Evolutionary conservation across 2,329 filamentous ascomycete species (phyloP), one percentile per base, ranked within the genome.

Genomic region (Trichophyton schoenleinii): DNA sequence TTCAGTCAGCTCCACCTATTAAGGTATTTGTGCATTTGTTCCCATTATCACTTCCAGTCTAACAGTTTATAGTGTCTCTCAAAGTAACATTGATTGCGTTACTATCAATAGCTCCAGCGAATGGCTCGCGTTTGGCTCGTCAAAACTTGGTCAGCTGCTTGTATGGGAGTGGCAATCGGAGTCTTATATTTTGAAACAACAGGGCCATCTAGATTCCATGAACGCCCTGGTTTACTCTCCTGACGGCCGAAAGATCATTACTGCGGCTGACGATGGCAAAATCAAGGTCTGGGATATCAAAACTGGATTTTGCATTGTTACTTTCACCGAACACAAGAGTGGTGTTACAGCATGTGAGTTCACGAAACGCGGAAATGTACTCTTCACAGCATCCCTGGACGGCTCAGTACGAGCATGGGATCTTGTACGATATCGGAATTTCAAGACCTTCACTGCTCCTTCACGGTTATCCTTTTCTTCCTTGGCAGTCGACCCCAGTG

Each of bases 101-200:
- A 89, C 91, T 0, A 90, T 96, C 70, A 99, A 97, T 77, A 88
- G 89, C 72, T 89, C 87, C 36, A 94, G 94, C 59, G 92, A 97
- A 76, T 99, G 94, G 94, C 78, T 99, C 22, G 95, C 95, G 0
- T 96, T 99, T 72, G 94, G 92, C 13, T 94, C 95, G 0, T 95
- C 94, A 1, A 95, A 95, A 69, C 81, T 96, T 3, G 95, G 95
- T 0, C 94, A 99, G 71, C 80, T 99, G n/a, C 78, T 99, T 3
- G 94, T 99, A 3, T 99, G 94, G 94, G 94, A 99, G 73, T 99
- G 95, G 91, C 92, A 97, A 72, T 99, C 94, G 0, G 95, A 99
- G 74, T 97, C 92, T 4, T 99, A 99, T 73, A 95, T 99, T 62
- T 79, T 99, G 57, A 99, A 99, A 75, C 94, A 99, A 71, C 94